Evolutionary conservation across 768 basidiomycete species (phyloP).

Genomic region (Suillus lakei): DNA sequence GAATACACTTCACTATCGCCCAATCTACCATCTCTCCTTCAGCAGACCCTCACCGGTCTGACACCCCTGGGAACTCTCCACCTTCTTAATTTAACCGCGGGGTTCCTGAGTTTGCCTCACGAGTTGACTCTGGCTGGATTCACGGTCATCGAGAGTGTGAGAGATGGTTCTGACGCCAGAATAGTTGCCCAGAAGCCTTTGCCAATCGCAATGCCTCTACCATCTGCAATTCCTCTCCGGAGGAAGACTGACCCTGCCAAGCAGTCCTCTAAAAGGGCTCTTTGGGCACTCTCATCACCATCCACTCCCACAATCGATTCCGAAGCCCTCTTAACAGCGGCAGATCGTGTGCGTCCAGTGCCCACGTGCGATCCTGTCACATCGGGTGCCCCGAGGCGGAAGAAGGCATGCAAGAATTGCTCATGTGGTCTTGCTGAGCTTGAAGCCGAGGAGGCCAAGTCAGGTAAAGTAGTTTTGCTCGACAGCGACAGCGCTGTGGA

Average conservation of each 20-base stretch:
- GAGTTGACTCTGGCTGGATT: slow-evolving; percentile 74
- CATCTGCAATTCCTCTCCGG: slow-evolving; percentile 50
- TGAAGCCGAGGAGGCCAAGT: slow-evolving; percentile 78
- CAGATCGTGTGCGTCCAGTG: slow-evolving; percentile 79
- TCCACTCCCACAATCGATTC: slow-evolving; percentile 79
- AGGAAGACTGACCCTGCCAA: slow-evolving; percentile 57
- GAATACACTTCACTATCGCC: slow-evolving; percentile 67
- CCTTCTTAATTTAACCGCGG: slow-evolving; percentile 56
- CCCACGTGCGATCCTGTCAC: slow-evolving; percentile 74
- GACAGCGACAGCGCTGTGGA: slow-evolving; percentile 64
- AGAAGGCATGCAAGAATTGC: slow-evolving; percentile 96
- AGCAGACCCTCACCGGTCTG: slow-evolving; percentile 63
- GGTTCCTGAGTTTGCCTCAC: slow-evolving; percentile 50
- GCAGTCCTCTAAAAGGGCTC: slow-evolving; percentile 80
- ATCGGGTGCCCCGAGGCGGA: slow-evolving; percentile 60
- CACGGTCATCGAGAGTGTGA: slow-evolving; percentile 50
- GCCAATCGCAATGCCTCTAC: slow-evolving; percentile 32
- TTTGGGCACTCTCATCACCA: slow-evolving; percentile 82
- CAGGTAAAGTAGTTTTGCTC: slow-evolving; percentile 67
- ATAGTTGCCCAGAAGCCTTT: slow-evolving; percentile 77
- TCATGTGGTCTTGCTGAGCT: slow-evolving; percentile 95
- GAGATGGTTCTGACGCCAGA: slow-evolving; percentile 40
- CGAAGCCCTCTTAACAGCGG: slow-evolving; percentile 80
- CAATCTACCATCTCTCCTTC: slow-evolving; percentile 58
- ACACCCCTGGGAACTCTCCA: slow-evolving; percentile 72